These are phyloP conservation scores for Ophiocordyceps polyrhachis-furcata DNA, from an alignment of 2,329 filamentous ascomycete species.

Conservation along the genomic window DNA sequence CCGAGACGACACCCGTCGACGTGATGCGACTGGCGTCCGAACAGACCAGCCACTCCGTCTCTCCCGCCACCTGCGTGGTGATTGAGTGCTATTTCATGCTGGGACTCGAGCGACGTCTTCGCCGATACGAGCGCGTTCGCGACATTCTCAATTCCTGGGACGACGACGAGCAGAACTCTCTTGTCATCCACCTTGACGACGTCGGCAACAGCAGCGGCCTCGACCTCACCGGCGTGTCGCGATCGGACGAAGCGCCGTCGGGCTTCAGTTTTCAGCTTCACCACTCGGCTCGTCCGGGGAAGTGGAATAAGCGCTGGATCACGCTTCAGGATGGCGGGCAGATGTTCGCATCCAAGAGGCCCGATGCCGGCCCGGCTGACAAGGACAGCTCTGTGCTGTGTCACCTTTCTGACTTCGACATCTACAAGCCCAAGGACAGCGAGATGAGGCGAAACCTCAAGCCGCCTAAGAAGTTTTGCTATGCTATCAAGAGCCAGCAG, in stretches of 20 bases:
- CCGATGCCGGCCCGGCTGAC: conserved; percentile 34
- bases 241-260: conserved; percentile 35
- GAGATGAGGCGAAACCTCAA: conserved; percentile 54
- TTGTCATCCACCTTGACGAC: conserved; percentile 41
- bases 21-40: conserved; percentile 50
- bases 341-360: conserved; percentile 50
- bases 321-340: conserved; percentile 61
- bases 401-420: conserved; percentile 81
- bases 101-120: conserved; percentile 64
- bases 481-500: conserved; percentile 81
- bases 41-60: conserved; percentile 43
- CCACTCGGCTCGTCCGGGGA: conserved; percentile 63
- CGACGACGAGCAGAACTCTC: conserved; percentile 53
- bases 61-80: conserved; percentile 48
- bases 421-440: conserved; percentile 58
- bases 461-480: conserved; percentile 70
- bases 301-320: conserved; percentile 76
- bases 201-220: conserved; percentile 26
- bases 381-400: conserved; percentile 57
- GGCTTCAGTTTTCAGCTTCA: conserved; percentile 56
- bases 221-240: conserved; percentile 43
- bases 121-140: conserved; percentile 69
- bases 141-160: conserved; percentile 93
- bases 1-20: conserved; percentile 56
- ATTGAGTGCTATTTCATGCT: conserved; percentile 59